Percentiles rank a stretch among this genome's conserved stretches.
phyloP scores from a whole-genome alignment of 2,329 filamentous ascomycete species.

The Colletotrichum godetiae region DNA sequence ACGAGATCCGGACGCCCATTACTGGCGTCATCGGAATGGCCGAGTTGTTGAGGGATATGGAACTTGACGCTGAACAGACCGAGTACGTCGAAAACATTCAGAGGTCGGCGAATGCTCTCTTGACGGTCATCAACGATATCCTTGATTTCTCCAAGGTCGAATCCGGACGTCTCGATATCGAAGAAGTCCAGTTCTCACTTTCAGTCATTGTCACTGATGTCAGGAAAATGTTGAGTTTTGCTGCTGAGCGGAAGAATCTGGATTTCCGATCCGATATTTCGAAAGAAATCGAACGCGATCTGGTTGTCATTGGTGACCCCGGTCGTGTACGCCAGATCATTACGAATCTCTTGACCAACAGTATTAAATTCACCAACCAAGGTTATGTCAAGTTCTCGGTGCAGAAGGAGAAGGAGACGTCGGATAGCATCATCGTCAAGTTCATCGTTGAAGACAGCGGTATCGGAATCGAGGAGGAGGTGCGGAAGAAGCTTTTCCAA shows the following conservation, averaged over 20 bases:
- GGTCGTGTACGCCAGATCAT: conserved; percentile 86
- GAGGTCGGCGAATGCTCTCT: conserved; percentile 80
- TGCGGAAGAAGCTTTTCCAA: conserved; percentile 78
- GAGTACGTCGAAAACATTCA: conserved; percentile 84
- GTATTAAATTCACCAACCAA: conserved; percentile 79
- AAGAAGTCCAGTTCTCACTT: conserved; percentile 83
- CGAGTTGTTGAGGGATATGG: conserved; percentile 76
- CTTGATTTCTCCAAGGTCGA: conserved; percentile 91
- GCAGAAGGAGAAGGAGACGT: conserved; percentile 70
- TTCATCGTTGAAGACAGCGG: conserved; percentile 83
- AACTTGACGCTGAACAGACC: conserved; percentile 75
- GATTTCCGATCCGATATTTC: conserved; percentile 76
- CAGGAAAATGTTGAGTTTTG: conserved; percentile 88
- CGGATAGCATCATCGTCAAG: conserved; percentile 73
- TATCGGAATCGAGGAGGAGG: conserved; percentile 84
- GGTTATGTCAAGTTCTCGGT: conserved; percentile 77
- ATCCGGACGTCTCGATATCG: conserved; percentile 80
- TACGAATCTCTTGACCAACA: conserved; percentile 82
- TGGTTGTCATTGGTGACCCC: conserved; percentile 88
- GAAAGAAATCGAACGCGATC: conserved; percentile 70
- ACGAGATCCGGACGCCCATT: conserved; percentile 83
- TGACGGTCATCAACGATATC: conserved; percentile 93
- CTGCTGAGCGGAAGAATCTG: conserved; percentile 82
- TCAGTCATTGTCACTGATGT: conserved; percentile 81
- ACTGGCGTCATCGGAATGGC: conserved; percentile 85